Base-by-base conservation (phyloP, 2,329 filamentous ascomycete genomes). In the Sordariomycetes sp. region DNA sequence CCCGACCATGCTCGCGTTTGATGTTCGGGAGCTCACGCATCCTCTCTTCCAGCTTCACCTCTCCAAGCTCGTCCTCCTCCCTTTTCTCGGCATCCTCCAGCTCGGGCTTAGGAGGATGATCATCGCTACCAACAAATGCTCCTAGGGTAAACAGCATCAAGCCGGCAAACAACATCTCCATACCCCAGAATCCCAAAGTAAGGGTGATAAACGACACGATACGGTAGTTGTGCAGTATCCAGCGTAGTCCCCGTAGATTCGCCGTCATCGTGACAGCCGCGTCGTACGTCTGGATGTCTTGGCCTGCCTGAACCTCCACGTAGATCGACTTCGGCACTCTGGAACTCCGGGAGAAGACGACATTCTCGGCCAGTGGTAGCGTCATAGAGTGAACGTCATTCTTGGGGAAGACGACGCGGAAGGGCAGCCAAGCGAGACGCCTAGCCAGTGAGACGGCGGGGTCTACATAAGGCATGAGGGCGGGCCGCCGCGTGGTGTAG, bases 191-290 rank as follows among this genome's bases (percentile, higher is more conserved):
- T 0, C 82, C 64, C 0, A 75, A 70, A 0, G 86, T 89, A 65
- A 91, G 88, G 1, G 86, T 66, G 0, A 88, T 57, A 60, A 90
- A 91, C 5, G 85, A 85, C 1, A 83, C 69, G 40, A 94, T 66
- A 14, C 88, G 83, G 73, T 93, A 87, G 61, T 90, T 85, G 66
- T 94, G 94, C 89, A 99, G 96, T 58, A 92, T 65, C 83, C 88
- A 94, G 54, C 88, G 77, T 61, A 97, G 70, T 0, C 93, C 93
- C 12, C 80, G 79, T 62, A 97, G 84, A 57, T 84, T 80, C 4
- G 93, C 92, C 32, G 81, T 84, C 61, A 97, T 83, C 2, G 79
- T 80, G 37, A 96, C 78, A 16, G 72, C 74, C 3, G 82, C 85
- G 22, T 75, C 75, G 69, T 97, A 97, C 6, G 96, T 82, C 69